Percentiles rank a stretch among this genome's conserved stretches.
Evolutionary conservation across 441 rosid genomes (phyloP).

Genomic region (Omphalea diandra): DNA sequence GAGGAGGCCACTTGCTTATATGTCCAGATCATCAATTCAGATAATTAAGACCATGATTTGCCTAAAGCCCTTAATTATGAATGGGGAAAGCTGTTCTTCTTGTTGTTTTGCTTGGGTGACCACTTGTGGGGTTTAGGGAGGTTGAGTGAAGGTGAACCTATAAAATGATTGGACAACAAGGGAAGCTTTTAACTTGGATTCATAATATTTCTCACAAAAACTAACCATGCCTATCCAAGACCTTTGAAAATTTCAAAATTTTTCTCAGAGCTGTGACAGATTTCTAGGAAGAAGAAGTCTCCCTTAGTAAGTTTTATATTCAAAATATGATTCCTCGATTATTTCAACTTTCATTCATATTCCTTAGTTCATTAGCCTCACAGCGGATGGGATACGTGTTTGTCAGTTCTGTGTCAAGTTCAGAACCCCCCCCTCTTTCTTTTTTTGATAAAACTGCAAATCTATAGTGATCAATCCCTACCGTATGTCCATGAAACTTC

Average conservation of each 20-base stretch:
- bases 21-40: neutral
- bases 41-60: neutral
- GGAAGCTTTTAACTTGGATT: no score
- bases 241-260: neutral
- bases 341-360: neutral
- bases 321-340: neutral
- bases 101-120: neutral
- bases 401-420: no score
- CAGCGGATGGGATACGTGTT: conserved; percentile 1
- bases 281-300: neutral
- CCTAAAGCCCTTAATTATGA: neutral
- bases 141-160: no score
- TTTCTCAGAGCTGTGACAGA: neutral
- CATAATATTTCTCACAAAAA: neutral
- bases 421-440: no score
- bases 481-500: neutral
- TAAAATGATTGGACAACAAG: no score
- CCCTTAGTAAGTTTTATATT: neutral
- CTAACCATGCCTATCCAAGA: neutral
- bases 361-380: neutral
- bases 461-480: neutral
- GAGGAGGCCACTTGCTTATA: no score
- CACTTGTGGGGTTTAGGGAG: neutral
- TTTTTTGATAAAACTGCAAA: neutral
- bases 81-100: neutral